Base-by-base conservation (phyloP, 106 monocot genomes). In the Allium sativum region DNA sequence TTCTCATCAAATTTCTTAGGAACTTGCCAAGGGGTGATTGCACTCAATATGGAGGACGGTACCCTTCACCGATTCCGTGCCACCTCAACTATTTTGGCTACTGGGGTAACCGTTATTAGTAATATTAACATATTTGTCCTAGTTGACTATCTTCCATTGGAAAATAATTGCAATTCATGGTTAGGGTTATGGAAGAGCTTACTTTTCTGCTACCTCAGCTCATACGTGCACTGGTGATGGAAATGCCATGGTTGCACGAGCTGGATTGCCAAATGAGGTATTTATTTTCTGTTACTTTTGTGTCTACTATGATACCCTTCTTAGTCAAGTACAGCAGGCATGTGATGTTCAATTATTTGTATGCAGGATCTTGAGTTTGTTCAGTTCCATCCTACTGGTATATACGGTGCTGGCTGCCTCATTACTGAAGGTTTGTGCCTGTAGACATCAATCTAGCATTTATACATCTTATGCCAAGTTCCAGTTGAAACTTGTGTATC, bases 171-270 rank as follows among this genome's bases (percentile, higher is more conserved):
- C 40, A 7, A 2, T 64, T n/a, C 9, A 50, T 22, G 8, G n/a
- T 52, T 62, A 95, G 94, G 95, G 95, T 61, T 96, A 91, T 57
- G 95, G 95, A 12, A 87, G 95, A 72, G 51, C 95, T 63, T 96
- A 91, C 69, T 96, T 96, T 66, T 96, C 95, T 65, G 95, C 95
- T 59, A 96, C 95, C 40, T 96, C 95, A 62, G 95, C 95, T 76
- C 95, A 96, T 77, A 96, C 95, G 43, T 96, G 95, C 72, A 96
- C 95, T 61, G 95, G 95, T 57, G 95, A 96, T 82, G 95, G 95
- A 45, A 96, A 87, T 84, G 84, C 78, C 45, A 96, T 96, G 95
- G 90, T 82, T 70, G 87, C 95, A 65, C 90, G 95, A 75, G 95
- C 95, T 82, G 95, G 95, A 54, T 56, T 96, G 52, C 90, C 90